Evolutionary conservation across 1,139 yeast species (phyloP).

Genomic region (Geotrichum klebahnii): DNA sequence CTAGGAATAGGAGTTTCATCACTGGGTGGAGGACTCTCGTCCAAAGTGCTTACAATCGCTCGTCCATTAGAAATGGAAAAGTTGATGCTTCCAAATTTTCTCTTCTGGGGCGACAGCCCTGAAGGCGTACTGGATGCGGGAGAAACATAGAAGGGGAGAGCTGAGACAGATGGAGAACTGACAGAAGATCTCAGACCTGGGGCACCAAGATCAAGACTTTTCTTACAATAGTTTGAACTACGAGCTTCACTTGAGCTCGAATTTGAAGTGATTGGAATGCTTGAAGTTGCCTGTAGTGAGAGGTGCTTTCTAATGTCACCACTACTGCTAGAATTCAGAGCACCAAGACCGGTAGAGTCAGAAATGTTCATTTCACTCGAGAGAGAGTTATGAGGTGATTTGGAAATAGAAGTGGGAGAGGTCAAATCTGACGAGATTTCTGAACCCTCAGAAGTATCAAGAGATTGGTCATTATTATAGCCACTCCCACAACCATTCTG

Average conservation of each 20-base stretch:
- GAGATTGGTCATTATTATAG: no score
- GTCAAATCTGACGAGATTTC: no score
- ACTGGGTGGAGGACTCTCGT: no score
- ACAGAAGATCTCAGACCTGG: conserved; percentile 3
- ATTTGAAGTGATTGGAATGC: background rate
- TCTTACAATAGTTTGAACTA: conserved; percentile 6
- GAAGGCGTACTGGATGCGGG: no score
- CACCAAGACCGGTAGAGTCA: background rate
- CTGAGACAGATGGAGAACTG: conserved; percentile 1
- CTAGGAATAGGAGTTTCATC: no score
- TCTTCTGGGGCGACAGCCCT: conserved; percentile 5
- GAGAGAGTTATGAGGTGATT: no score
- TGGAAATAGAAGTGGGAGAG: no score
- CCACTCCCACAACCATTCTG: no score
- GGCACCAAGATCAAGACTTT: conserved; percentile 9
- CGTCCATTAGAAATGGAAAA: conserved; percentile 16
- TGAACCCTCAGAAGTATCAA: no score
- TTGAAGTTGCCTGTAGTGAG: background rate
- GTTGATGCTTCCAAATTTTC: conserved; percentile 7
- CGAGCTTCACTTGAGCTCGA: conserved; percentile 12
- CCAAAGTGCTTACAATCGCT: conserved; percentile 12
- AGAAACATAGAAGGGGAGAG: no score
- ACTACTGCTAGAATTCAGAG: background rate
- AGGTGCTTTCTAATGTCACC: background rate
- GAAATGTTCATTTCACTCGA: no score